A percentile compares a stretch with the other conserved stretches of the same genome.
phyloP scores from a whole-genome alignment of 179 eudicot genomes.

The Spinacia oleracea region DNA sequence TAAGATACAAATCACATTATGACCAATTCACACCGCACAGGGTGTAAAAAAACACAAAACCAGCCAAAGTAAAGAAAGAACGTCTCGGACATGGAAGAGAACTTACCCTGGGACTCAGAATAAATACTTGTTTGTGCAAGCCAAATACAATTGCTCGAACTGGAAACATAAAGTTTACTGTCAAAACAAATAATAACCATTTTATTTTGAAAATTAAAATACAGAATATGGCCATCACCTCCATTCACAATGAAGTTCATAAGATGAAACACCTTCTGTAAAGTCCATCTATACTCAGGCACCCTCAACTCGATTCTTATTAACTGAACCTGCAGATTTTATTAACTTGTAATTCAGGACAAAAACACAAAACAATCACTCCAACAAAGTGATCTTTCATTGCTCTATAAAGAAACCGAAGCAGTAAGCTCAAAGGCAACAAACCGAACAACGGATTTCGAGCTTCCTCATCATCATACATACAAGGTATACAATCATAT shows the following conservation, averaged over 20 bases:
- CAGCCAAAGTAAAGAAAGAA: not conserved
- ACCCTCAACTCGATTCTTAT: conserved; percentile 82
- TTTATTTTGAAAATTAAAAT: conserved; percentile 1
- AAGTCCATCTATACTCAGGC: conserved; percentile 92
- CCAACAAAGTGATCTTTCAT: not conserved
- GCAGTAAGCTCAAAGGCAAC: not conserved
- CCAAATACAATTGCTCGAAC: conserved; percentile 77
- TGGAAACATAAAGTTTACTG: conserved; percentile 31
- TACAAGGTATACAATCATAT: too few species aligned
- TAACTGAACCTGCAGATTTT: conserved; percentile 68
- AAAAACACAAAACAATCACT: not conserved
- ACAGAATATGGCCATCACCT: conserved; percentile 42
- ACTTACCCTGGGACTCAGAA: conserved; percentile 63
- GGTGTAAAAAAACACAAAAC: not conserved
- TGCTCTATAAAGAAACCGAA: not conserved
- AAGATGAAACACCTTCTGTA: conserved; percentile 89
- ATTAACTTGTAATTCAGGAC: not conserved
- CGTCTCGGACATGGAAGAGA: not conserved
- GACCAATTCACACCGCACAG: not conserved
- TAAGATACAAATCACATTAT: not conserved
- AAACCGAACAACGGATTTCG: not conserved
- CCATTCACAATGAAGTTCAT: conserved; percentile 95
- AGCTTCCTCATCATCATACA: too few species aligned
- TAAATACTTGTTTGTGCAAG: conserved; percentile 59
- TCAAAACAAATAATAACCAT: conserved; percentile 16